phyloP scores from a whole-genome alignment of 306 rosid species.

The Fagus sylvatica region DNA sequence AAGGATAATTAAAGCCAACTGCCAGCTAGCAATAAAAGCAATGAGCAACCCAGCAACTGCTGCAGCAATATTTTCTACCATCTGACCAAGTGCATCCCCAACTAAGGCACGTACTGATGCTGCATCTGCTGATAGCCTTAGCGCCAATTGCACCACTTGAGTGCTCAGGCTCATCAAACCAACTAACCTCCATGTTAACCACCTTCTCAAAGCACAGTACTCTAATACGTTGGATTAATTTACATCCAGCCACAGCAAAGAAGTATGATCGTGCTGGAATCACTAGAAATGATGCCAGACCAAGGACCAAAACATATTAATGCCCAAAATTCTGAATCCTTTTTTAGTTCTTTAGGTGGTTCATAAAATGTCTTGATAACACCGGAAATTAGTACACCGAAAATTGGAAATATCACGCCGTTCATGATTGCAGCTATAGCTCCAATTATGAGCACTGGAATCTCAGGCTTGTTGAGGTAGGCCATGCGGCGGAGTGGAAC shows the following conservation, averaged over 20 bases:
- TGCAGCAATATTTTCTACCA: slow-evolving; percentile 46
- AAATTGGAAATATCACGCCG: slow-evolving; percentile 6
- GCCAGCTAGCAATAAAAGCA: slow-evolving; percentile 51
- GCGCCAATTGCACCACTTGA: slow-evolving; percentile 56
- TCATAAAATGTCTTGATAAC: slow-evolving; percentile 17
- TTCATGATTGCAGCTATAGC: slow-evolving; percentile 16
- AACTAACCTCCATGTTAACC: slow-evolving; percentile 48
- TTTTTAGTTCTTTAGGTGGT: slow-evolving; percentile 8
- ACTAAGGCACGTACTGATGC: slow-evolving; percentile 47
- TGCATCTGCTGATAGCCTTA: slow-evolving; percentile 56
- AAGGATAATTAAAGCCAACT: slow-evolving; percentile 43
- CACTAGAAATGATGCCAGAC: slow-evolving; percentile 31
- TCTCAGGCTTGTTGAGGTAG: slow-evolving; percentile 25
- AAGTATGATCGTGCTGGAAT: slow-evolving; percentile 45
- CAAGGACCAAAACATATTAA: slow-evolving; percentile 41
- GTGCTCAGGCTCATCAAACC: slow-evolving; percentile 31
- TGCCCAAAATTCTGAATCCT: slow-evolving; percentile 30
- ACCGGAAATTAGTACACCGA: slow-evolving; percentile 6
- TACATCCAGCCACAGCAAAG: slow-evolving; percentile 50
- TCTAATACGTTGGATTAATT: slow-evolving; percentile 45
- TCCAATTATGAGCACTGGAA: slow-evolving; percentile 24
- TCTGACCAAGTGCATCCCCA: slow-evolving; percentile 56
- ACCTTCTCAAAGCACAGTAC: slow-evolving; percentile 47
- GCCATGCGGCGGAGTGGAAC: slow-evolving; percentile 21
- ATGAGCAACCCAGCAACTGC: slow-evolving; percentile 35